phyloP scores from a whole-genome alignment of 768 basidiomycete species.

The Podaxis carcinomalis region DNA sequence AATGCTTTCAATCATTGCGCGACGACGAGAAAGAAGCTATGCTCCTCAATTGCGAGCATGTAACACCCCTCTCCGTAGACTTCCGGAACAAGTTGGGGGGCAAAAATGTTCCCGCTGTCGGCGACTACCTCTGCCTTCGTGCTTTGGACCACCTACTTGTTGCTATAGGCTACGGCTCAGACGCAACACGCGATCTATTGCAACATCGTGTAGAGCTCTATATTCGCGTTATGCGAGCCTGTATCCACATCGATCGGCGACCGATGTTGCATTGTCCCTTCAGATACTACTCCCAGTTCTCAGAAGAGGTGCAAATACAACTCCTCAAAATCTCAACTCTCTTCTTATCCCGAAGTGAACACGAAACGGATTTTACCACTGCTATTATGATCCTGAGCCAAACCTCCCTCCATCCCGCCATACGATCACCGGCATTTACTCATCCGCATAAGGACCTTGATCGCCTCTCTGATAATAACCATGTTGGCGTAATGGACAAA shows the following conservation, averaged over 20 bases:
- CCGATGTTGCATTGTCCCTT: constrained; percentile 1
- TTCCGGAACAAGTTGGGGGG: constrained; percentile 1
- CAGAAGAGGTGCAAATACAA: constrained; percentile 1
- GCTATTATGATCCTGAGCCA: background rate
- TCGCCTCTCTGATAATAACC: background rate
- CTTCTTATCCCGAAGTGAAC: background rate
- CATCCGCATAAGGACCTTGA: background rate
- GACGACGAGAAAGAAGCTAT: background rate
- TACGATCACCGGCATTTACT: background rate
- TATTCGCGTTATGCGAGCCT: background rate
- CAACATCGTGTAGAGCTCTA: constrained; percentile 4
- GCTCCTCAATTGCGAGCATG: background rate
- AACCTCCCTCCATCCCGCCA: background rate
- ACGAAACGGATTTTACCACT: background rate
- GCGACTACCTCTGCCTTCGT: constrained; percentile 5
- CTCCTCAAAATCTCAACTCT: background rate
- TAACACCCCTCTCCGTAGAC: background rate
- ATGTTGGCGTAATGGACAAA: background rate
- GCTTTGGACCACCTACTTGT: background rate
- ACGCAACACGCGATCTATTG: background rate
- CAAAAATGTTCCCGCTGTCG: background rate
- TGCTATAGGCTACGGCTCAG: background rate
- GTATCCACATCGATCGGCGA: background rate
- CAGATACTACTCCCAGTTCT: background rate
- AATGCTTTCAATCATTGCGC: background rate